Evolutionary conservation across 2,329 filamentous ascomycete species (phyloP), one percentile per base, ranked within the genome.

Genomic region (Xylariales sp.): DNA sequence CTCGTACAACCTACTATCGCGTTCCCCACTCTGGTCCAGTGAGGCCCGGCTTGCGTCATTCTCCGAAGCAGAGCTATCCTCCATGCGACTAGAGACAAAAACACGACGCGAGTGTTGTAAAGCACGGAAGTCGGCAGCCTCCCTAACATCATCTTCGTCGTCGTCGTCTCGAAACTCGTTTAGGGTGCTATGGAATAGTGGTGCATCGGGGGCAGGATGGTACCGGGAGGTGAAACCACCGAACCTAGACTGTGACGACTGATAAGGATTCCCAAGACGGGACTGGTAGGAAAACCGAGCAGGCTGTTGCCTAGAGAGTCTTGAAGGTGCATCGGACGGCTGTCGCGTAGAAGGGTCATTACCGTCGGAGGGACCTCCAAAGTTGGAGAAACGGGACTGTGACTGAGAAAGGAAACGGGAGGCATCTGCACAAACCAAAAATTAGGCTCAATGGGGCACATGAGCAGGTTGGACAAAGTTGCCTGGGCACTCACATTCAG

Each of bases 371-470:
- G 91, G 88, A 81, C 84, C 87, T 61, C 62, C 64, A 32, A 94
- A 89, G 79, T 84, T 89, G 73, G 91, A 93, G 76, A 98, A 85
- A 71, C 93, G 91, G 69, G 94, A 97, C 84, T 97, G 94, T 73
- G 94, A 97, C 87, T 98, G 96, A 69, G 94, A 93, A 75, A 99
- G 89, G 80, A 99, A 99, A 75, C 91, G 91, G 73, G 95, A 98
- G 76, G 96, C 96, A 90, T 98, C 96, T 97, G 30, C 8, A 77
- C 62, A 61, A 62, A 61, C 56, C 61, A 41, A 53, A 55, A 8
- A 69, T 78, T 62, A 77, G 65, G 55, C 30, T 58, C 23, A 18
- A 54, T 32, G 36, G 49, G 30, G 46, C 65, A 63, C 53, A 23
- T 46, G 62, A 55, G 52, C 65, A 52, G 49, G 43, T 9, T 5